A percentile compares a stretch with the other conserved stretches of the same genome.
These are phyloP conservation scores for Petunia hybrid DNA, from an alignment of 305 asterid species.

Conservation along the genomic window DNA sequence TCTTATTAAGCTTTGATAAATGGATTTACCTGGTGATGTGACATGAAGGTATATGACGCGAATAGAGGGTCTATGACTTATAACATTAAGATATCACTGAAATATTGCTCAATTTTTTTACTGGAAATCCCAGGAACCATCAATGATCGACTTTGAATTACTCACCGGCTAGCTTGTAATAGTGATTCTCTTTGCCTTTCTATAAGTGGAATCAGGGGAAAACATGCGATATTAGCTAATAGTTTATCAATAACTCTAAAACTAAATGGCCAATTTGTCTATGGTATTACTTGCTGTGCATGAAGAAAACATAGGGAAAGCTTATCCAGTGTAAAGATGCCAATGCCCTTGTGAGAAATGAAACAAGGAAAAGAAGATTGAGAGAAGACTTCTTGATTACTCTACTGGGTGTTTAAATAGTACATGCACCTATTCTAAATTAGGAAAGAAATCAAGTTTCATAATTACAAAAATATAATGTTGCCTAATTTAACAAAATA, in stretches of 20 bases:
- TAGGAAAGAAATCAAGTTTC: neutral
- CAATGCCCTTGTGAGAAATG: neutral
- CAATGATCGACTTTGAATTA: neutral
- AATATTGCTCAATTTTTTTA: slow-evolving; percentile 15
- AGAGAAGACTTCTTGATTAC: neutral
- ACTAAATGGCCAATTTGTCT: neutral
- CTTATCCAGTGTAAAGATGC: slow-evolving; percentile 1
- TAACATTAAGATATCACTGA: neutral
- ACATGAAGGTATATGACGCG: neutral
- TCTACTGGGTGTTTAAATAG: neutral
- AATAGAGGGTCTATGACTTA: neutral
- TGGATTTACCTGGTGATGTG: neutral
- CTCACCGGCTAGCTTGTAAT: neutral
- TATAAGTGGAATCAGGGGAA: neutral
- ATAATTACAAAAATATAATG: neutral
- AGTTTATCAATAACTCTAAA: neutral
- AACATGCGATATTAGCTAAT: neutral
- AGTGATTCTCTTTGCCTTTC: neutral
- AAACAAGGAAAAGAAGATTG: neutral
- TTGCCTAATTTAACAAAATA: neutral
- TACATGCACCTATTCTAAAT: too few species aligned
- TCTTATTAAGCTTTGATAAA: neutral
- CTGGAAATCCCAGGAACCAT: slow-evolving; percentile 17
- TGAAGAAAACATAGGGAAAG: neutral
- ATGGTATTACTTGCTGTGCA: neutral